phyloP scores from a whole-genome alignment of 164 flowering plant genomes.

The Macadamia integrifolia region DNA sequence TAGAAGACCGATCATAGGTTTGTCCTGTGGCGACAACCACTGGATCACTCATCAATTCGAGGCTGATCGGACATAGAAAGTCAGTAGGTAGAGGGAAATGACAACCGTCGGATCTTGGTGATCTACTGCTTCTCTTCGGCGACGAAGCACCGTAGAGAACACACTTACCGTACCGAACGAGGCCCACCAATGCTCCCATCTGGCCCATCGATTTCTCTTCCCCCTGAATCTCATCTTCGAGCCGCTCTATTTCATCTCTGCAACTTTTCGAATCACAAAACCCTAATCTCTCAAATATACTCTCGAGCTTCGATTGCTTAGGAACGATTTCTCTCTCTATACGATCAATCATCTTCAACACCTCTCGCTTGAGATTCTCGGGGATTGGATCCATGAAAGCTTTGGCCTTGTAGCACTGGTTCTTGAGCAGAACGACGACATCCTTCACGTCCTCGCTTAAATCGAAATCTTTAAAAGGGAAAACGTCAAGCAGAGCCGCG shows the following conservation, averaged over 20 bases:
- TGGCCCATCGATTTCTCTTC: slow-evolving; percentile 35
- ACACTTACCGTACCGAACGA: slow-evolving; percentile 70
- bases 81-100: slow-evolving; percentile 47
- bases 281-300: slow-evolving; percentile 35
- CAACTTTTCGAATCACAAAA: slow-evolving; percentile 44
- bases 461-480: slow-evolving; percentile 38
- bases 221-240: slow-evolving; percentile 54
- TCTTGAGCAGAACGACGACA: slow-evolving; percentile 41
- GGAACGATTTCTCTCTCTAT: slow-evolving; percentile 60
- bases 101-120: too few relatives aligned
- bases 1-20: slow-evolving; percentile 75
- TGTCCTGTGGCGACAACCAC: slow-evolving; percentile 89
- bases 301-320: slow-evolving; percentile 27
- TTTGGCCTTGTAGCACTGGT: slow-evolving; percentile 35
- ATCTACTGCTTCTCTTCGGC: slow-evolving; percentile 17
- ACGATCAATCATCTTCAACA: slow-evolving; percentile 36
- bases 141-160: slow-evolving; percentile 62
- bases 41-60: slow-evolving; percentile 84
- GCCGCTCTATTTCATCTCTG: slow-evolving; percentile 57
- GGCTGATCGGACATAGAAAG: slow-evolving; percentile 75
- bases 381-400: slow-evolving; percentile 34
- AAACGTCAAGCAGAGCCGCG: slow-evolving; percentile 68
- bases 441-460: slow-evolving; percentile 57
- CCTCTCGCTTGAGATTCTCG: slow-evolving; percentile 31
- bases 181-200: slow-evolving; percentile 50